phyloP scores from a whole-genome alignment of 345 rosid genomes.

The Isatis tinctoria region DNA sequence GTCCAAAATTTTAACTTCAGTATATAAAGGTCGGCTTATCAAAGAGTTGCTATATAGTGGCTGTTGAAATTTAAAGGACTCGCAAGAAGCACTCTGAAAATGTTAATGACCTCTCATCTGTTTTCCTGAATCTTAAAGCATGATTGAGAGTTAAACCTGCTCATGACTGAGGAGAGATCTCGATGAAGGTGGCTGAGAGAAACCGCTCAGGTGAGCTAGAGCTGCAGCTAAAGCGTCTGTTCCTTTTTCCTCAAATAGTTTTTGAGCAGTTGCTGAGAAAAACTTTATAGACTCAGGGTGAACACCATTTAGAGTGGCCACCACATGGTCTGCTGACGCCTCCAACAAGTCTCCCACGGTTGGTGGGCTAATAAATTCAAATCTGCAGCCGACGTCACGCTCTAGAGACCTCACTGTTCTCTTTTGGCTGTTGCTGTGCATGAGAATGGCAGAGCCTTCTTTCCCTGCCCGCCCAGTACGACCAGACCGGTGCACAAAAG shows the following conservation, averaged over 20 bases:
- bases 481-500: slow-evolving; percentile 98
- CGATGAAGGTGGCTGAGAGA: slow-evolving; percentile 83
- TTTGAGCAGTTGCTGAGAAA: slow-evolving; percentile 81
- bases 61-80: not conserved
- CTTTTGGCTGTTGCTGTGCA: slow-evolving; percentile 81
- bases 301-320: slow-evolving; percentile 82
- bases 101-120: not conserved
- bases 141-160: slow-evolving; percentile 45
- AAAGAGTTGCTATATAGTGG: not conserved
- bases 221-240: slow-evolving; percentile 91
- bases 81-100: not conserved
- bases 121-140: not conserved
- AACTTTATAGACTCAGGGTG: slow-evolving; percentile 75
- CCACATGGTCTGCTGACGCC: slow-evolving; percentile 84
- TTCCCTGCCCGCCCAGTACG: slow-evolving; percentile 99
- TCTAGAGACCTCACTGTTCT: slow-evolving; percentile 85
- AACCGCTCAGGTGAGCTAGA: slow-evolving; percentile 89
- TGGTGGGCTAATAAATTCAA: slow-evolving; percentile 87
- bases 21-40: not conserved
- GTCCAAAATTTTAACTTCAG: slow-evolving; percentile 4
- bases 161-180: slow-evolving; percentile 93
- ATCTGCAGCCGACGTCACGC: slow-evolving; percentile 88
- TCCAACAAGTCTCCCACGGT: slow-evolving; percentile 65
- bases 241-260: slow-evolving; percentile 72
- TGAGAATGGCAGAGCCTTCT: slow-evolving; percentile 86